phyloP scores from a whole-genome alignment of 257 asterid species.

The Solanum microdontum region DNA sequence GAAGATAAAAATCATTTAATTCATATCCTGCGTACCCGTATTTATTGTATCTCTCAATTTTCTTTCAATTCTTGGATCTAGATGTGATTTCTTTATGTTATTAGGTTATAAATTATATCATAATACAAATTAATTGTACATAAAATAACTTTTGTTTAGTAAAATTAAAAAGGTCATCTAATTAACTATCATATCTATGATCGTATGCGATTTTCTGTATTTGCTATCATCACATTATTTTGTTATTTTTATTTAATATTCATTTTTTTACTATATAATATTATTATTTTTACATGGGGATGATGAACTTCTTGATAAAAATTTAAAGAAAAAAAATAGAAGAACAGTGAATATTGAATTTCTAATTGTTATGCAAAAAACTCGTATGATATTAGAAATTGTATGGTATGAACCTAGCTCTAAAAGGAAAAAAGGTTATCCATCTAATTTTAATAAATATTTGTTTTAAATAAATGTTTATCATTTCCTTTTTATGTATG shows the following conservation, averaged over 20 bases:
- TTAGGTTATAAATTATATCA: background rate
- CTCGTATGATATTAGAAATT: too few relatives aligned
- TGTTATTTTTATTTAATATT: too few relatives aligned
- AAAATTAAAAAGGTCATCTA: background rate
- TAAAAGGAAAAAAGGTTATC: background rate
- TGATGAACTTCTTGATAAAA: background rate
- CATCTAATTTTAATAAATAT: background rate
- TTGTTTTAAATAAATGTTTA: background rate
- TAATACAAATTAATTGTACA: background rate
- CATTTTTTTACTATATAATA: too few relatives aligned
- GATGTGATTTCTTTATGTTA: too few relatives aligned
- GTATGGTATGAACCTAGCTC: background rate
- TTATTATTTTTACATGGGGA: too few relatives aligned
- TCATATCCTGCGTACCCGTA: too few relatives aligned
- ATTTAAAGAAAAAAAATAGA: background rate
- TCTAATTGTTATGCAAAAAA: background rate
- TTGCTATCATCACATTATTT: too few relatives aligned
- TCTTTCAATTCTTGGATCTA: background rate
- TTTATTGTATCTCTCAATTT: background rate
- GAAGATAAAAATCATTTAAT: too few relatives aligned
- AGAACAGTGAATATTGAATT: background rate
- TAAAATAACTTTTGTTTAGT: background rate
- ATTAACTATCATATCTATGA: too few relatives aligned
- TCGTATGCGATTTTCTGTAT: too few relatives aligned
- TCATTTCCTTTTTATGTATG: too few relatives aligned